A percentile compares a stretch with the other conserved stretches of the same genome.
Evolutionary conservation across 2,329 filamentous ascomycete species (phyloP).

Genomic region (Trichothecium sympodiale): DNA sequence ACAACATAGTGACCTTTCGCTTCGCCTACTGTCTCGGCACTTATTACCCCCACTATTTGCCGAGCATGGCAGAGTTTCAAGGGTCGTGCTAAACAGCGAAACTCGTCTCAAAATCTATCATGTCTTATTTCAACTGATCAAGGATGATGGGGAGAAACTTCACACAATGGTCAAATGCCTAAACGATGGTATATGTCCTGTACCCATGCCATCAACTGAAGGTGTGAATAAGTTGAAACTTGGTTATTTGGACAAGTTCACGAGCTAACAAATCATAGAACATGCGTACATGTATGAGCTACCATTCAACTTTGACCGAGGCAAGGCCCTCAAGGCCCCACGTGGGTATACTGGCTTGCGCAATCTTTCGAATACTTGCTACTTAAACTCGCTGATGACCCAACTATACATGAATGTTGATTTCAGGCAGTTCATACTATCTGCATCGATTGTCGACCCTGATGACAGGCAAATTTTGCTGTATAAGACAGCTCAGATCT

Average conservation of each 20-base stretch:
- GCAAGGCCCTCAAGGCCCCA: constrained; percentile 57
- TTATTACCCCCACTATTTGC: constrained; percentile 53
- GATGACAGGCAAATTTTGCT: constrained; percentile 56
- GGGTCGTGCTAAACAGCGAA: constrained; percentile 36
- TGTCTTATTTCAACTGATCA: constrained; percentile 45
- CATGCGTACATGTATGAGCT: constrained; percentile 52
- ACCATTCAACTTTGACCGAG: constrained; percentile 50
- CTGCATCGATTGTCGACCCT: constrained; percentile 43
- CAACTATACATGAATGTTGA: constrained; percentile 92
- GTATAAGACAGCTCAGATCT: constrained; percentile 67
- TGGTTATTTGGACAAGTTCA: constrained; percentile 26
- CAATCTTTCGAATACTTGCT: constrained; percentile 93
- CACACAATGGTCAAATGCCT: constrained; percentile 34
- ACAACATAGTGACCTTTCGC: constrained; percentile 13
- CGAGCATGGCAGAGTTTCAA: constrained; percentile 19
- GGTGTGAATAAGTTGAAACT: constrained; percentile 13
- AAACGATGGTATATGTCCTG: constrained; percentile 11
- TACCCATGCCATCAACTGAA: constrained; percentile 19
- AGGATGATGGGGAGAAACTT: constrained; percentile 37
- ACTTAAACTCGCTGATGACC: constrained; percentile 87
- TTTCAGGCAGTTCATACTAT: constrained; percentile 77
- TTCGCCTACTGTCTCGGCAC: constrained; percentile 48
- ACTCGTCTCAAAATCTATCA: constrained; percentile 51
- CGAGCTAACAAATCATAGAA: constrained; percentile 12
- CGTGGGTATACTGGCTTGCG: constrained; percentile 82